Conservation (phyloP, 2,329 filamentous ascomycete species). For the Botrytis galanthina region DNA sequence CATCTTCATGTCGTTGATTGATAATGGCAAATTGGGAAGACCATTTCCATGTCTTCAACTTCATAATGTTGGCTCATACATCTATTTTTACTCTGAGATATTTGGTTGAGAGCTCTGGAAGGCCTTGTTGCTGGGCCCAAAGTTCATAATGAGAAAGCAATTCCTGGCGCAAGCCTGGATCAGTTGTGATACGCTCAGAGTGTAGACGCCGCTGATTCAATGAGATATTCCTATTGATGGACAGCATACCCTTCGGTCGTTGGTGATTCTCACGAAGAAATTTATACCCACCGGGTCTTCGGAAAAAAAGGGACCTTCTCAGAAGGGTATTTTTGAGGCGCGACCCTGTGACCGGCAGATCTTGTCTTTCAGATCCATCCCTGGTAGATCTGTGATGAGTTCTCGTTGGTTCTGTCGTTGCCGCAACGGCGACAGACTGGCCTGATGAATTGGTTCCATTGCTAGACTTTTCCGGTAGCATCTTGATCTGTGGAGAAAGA, state of each 20-base stretch:
- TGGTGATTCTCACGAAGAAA: not conserved
- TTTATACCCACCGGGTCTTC: not conserved
- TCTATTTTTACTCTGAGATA: not conserved
- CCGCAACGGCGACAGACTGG: not conserved
- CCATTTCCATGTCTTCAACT: conserved; percentile 4
- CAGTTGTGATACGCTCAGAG: not conserved
- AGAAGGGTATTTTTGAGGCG: not conserved
- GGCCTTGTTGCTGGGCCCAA: conserved; percentile 5
- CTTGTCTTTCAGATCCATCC: not conserved
- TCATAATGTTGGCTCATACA: not conserved
- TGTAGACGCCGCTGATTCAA: not conserved
- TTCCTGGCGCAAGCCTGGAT: not conserved
- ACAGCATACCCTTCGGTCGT: not conserved
- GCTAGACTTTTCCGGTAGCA: not conserved
- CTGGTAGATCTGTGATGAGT: not conserved
- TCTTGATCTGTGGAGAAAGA: not conserved
- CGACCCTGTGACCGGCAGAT: not conserved
- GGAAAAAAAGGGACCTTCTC: not conserved
- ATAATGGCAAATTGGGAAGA: conserved; percentile 12
- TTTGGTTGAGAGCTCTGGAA: conserved; percentile 12
- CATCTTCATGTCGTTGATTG: conserved; percentile 13
- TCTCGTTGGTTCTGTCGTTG: not conserved
- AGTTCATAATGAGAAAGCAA: conserved; percentile 7
- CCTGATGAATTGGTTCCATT: not conserved
- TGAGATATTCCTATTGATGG: not conserved